Evolutionary conservation across 495 filamentous ascomycete species (phyloP), one percentile per base, ranked within the genome.

Genomic region (Tuber indicum): DNA sequence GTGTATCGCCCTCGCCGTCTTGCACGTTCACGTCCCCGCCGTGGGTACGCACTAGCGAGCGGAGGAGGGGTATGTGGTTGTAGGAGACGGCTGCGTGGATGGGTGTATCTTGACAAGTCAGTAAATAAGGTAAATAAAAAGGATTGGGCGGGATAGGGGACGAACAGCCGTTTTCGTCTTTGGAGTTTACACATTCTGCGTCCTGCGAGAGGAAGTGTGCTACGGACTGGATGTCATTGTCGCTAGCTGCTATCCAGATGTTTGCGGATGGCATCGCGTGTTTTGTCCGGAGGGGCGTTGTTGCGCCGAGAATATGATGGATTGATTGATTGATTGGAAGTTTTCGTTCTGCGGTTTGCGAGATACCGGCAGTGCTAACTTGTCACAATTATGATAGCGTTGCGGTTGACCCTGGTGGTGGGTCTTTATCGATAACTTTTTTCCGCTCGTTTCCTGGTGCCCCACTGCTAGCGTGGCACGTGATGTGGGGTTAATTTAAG

Each of bases 81-180:
- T 99, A 99, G 77, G 94, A 98, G 45, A 91, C 89, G 10, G 95
- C 92, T 39, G 96, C 96, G 84, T 99, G 96, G 36, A 98, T 86
- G 36, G 98, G 88, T 23, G 94, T 96, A 86, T 99, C 81, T 76
- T 74, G 72, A 7, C 10, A 17, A 39, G 80, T 77, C 77, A 58
- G 71, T 77, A 97, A 81, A 74, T 19, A 17, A 19, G 3, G 19
- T 47, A 19, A 47, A 45, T 16, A 81, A 76, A 44, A 75, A 73
- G 39, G 39, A 46, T 46, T 12, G 4, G 26, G 14, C 14, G 73
- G 58, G 46, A 73, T 62, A 42, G 45, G 72, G 46, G 49, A 80
- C 77, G 77, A 69, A 82, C 81, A 83, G 77, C 93, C 93, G 78
- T 93, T 90, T 76, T 91, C 88, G 84, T 97, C 93, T 82, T 93